Percentiles rank a stretch among this genome's conserved stretches.
These are phyloP conservation scores for Colletotrichum navitas DNA, from an alignment of 2,329 filamentous ascomycete species.

Conservation along the genomic window DNA sequence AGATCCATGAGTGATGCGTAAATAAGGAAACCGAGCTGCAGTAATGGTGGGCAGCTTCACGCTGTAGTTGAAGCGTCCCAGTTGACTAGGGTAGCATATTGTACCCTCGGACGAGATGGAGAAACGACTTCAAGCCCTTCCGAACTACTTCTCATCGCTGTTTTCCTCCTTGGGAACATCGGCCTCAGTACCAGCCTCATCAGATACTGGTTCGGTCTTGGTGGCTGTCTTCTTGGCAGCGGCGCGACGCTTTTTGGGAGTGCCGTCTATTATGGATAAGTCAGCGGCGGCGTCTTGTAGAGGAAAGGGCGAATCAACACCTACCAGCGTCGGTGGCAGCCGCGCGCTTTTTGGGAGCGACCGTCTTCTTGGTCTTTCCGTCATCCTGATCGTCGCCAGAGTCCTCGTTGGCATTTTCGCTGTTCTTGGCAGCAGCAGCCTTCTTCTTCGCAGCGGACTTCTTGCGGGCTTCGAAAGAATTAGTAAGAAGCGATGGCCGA, in stretches of 20 bases:
- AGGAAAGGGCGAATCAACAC: neutral
- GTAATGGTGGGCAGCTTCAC: neutral
- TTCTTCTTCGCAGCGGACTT: constrained; percentile 46
- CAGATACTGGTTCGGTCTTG: constrained; percentile 35
- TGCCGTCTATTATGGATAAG: constrained; percentile 13
- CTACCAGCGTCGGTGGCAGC: constrained; percentile 18
- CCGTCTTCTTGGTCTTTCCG: constrained; percentile 15
- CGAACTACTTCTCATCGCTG: constrained; percentile 53
- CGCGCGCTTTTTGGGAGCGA: constrained; percentile 26
- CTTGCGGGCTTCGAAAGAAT: constrained; percentile 34
- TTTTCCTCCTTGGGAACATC: constrained; percentile 48
- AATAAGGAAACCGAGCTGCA: neutral
- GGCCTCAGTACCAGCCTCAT: neutral
- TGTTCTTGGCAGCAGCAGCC: neutral
- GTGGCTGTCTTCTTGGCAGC: constrained; percentile 42
- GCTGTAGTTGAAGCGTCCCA: neutral
- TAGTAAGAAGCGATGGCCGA: neutral
- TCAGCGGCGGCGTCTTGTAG: neutral
- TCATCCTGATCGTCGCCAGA: constrained; percentile 8
- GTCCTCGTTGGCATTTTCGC: constrained; percentile 12
- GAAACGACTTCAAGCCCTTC: neutral
- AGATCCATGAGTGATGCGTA: neutral
- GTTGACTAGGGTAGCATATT: neutral
- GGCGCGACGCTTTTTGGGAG: constrained; percentile 30
- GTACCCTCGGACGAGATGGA: neutral